These are phyloP conservation scores for Podospora australis DNA, from an alignment of 495 filamentous ascomycete species.

Conservation along the genomic window DNA sequence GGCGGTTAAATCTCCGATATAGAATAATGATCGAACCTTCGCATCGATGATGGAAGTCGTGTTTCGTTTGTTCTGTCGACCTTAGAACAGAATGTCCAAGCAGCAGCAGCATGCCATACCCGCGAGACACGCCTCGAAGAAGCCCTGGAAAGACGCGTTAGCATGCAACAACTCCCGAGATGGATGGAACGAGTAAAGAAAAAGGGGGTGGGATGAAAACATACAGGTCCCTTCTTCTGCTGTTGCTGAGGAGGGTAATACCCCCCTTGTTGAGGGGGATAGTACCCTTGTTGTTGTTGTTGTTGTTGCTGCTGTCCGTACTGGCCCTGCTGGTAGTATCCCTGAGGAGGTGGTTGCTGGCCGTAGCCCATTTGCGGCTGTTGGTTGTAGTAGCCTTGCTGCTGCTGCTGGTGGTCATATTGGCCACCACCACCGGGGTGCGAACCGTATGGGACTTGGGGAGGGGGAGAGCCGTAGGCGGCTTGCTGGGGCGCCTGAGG, in stretches of 20 bases:
- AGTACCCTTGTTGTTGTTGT: constrained; percentile 17
- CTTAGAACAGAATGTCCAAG: constrained; percentile 41
- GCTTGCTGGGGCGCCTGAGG: constrained; percentile 10
- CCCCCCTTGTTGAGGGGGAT: constrained; percentile 13
- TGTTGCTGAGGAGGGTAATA: constrained; percentile 23
- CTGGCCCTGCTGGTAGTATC: constrained; percentile 10
- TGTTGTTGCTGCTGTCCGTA: constrained; percentile 14
- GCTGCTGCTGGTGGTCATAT: constrained; percentile 17
- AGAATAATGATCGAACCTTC: no score
- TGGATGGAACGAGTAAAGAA: no score
- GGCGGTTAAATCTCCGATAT: no score
- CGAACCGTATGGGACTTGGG: constrained; percentile 5
- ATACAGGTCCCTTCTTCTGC: constrained; percentile 18
- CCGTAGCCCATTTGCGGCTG: constrained; percentile 39
- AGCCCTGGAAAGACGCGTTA: constrained; percentile 17
- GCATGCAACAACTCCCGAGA: no score
- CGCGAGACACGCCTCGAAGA: constrained; percentile 32
- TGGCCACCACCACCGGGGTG: constrained; percentile 9
- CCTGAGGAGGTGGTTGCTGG: constrained; percentile 21
- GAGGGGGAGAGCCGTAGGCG: constrained; percentile 8
- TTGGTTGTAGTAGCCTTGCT: constrained; percentile 30
- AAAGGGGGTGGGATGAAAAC: no score
- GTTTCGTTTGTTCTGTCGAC: no score
- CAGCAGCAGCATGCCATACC: constrained; percentile 45
- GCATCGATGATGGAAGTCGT: no score